Conservation (phyloP, 1,284 basidiomycete genomes). For the Puccinia novopanici region DNA sequence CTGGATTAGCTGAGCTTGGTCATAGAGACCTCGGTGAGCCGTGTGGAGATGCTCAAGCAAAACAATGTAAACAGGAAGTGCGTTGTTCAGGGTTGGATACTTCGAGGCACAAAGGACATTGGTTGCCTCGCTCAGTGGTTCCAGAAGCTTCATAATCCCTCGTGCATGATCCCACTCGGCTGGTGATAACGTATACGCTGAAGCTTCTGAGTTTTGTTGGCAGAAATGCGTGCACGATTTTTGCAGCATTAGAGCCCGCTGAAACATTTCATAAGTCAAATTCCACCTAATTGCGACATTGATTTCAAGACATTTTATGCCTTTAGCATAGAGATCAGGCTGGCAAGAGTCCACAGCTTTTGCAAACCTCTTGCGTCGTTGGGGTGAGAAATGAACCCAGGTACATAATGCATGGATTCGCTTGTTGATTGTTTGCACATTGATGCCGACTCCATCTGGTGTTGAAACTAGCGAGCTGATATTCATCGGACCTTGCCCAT, state of each 20-base stretch:
- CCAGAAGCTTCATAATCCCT: background rate
- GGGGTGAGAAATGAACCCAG: background rate
- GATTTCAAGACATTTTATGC: background rate
- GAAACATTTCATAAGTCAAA: background rate
- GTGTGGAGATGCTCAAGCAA: background rate
- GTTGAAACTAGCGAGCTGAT: background rate
- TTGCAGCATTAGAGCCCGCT: background rate
- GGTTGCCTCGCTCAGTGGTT: background rate
- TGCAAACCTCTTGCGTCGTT: background rate
- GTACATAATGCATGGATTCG: background rate
- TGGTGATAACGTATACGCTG: background rate
- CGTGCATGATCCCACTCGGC: background rate
- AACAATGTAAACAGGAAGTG: background rate
- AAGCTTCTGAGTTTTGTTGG: background rate
- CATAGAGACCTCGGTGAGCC: background rate
- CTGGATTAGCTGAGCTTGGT: background rate
- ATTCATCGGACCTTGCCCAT: background rate
- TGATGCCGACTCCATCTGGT: background rate
- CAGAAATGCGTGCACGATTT: slow-evolving; percentile 5
- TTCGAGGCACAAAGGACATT: background rate
- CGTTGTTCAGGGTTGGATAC: background rate
- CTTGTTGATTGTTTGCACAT: background rate
- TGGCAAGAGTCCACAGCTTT: background rate
- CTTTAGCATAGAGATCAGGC: background rate
- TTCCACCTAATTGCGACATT: slow-evolving; percentile 3